Conservation (phyloP, 192 early-diverging fungal species). For the Linnemannia exigua region DNA sequence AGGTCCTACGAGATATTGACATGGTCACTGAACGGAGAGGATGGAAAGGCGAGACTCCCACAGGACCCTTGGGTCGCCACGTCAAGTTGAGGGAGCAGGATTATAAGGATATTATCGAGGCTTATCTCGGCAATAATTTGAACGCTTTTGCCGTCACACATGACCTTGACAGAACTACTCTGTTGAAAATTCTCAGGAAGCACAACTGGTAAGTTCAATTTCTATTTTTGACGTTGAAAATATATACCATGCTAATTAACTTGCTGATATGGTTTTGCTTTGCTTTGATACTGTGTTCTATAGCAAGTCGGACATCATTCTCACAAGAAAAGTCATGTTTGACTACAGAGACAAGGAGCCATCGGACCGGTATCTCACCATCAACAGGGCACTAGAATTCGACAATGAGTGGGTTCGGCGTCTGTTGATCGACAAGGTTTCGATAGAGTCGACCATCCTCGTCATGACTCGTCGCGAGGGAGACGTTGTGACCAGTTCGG, state of each 20-base stretch:
- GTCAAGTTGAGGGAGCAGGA: slow-evolving; percentile 69
- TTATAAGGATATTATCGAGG: slow-evolving; percentile 75
- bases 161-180: slow-evolving; percentile 69
- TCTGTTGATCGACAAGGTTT: slow-evolving; percentile 75
- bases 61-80: slow-evolving; percentile 80
- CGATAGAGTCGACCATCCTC: slow-evolving; percentile 80
- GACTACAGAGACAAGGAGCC: slow-evolving; percentile 80
- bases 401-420: slow-evolving; percentile 80
- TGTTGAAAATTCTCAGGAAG: slow-evolving; percentile 68
- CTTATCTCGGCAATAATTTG: slow-evolving; percentile 69
- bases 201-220: slow-evolving; percentile 61
- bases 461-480: slow-evolving; percentile 70
- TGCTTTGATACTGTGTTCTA: background rate
- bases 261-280: background rate
- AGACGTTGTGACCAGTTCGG: slow-evolving; percentile 56
- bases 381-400: slow-evolving; percentile 72
- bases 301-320: slow-evolving; percentile 67
- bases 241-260: background rate
- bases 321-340: slow-evolving; percentile 75
- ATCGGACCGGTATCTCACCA: slow-evolving; percentile 66
- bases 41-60: slow-evolving; percentile 63
- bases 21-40: slow-evolving; percentile 55
- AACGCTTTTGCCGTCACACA: slow-evolving; percentile 80
- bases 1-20: slow-evolving; percentile 68
- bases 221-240: background rate